These are phyloP conservation scores for Melastoma candidum DNA, from an alignment of 441 rosid genomes.

Conservation along the genomic window DNA sequence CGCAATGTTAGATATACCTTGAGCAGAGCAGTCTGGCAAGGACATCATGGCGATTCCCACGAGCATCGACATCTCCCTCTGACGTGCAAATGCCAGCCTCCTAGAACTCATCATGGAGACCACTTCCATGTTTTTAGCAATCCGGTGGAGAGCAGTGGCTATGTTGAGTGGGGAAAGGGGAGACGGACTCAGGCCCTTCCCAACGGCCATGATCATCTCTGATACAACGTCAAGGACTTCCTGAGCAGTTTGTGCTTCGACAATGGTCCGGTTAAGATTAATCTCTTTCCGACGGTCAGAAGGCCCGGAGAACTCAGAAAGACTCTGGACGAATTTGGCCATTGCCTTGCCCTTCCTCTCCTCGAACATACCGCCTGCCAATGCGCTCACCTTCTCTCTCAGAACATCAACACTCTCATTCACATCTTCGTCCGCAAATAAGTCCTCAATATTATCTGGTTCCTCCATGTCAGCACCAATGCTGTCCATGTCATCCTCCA, in stretches of 20 bases:
- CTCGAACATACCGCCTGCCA: constrained; percentile 21
- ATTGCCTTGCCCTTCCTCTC: constrained; percentile 45
- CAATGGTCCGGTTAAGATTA: constrained; percentile 54
- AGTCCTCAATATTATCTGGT: constrained; percentile 2
- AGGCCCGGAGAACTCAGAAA: constrained; percentile 67
- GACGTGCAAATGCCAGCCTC: too few species aligned
- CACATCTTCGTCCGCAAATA: constrained; percentile 3
- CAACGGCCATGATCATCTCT: constrained; percentile 70
- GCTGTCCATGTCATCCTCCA: too few species aligned
- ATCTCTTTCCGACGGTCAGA: constrained; percentile 76
- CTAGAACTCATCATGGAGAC: too few species aligned
- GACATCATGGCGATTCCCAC: constrained; percentile 79
- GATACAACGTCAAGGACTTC: constrained; percentile 67
- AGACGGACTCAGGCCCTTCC: constrained; percentile 84
- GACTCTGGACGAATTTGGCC: constrained; percentile 59
- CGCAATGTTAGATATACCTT: constrained; percentile 83
- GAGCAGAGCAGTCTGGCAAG: constrained; percentile 83
- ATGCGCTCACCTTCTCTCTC: constrained; percentile 35
- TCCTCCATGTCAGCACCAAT: constrained; percentile 28
- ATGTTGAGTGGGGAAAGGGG: constrained; percentile 73
- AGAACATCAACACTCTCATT: constrained; percentile 27
- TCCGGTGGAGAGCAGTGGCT: constrained; percentile 80
- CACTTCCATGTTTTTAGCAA: constrained; percentile 36
- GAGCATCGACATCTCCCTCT: constrained; percentile 36
- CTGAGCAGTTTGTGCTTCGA: constrained; percentile 74